These are phyloP conservation scores for Solanum peruvianum DNA, from an alignment of 257 asterid genomes.

Conservation along the genomic window DNA sequence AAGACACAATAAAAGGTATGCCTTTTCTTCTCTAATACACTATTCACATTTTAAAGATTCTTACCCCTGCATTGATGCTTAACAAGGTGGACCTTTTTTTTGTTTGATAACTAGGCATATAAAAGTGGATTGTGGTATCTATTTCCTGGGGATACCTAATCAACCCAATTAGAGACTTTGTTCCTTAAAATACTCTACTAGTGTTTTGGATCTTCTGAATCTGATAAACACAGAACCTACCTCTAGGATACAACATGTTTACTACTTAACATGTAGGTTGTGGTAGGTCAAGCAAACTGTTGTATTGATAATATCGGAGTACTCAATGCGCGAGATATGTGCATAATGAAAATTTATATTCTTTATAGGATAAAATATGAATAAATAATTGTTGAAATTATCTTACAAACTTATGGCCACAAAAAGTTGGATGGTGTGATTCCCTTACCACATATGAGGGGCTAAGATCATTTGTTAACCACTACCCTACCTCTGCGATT, in stretches of 20 bases:
- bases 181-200: not conserved
- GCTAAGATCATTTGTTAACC: not conserved
- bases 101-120: not conserved
- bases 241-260: not conserved
- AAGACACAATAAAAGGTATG: not conserved
- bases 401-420: not conserved
- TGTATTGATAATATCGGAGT: not conserved
- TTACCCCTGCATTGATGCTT: not conserved
- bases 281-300: not conserved
- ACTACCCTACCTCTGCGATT: not conserved
- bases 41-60: too few relatives aligned
- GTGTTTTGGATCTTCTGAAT: not conserved
- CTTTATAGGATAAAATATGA: not conserved
- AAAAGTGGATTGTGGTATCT: not conserved
- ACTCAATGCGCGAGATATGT: not conserved
- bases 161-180: not conserved
- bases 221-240: not conserved
- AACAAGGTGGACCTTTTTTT: not conserved
- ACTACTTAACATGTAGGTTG: not conserved
- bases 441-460: not conserved
- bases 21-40: not conserved
- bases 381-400: not conserved
- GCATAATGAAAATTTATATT: not conserved
- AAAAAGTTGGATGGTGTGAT: not conserved
- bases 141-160: not conserved